Base-by-base conservation (phyloP, 2,329 filamentous ascomycete species). In the Apiospora rasikravindrae region DNA sequence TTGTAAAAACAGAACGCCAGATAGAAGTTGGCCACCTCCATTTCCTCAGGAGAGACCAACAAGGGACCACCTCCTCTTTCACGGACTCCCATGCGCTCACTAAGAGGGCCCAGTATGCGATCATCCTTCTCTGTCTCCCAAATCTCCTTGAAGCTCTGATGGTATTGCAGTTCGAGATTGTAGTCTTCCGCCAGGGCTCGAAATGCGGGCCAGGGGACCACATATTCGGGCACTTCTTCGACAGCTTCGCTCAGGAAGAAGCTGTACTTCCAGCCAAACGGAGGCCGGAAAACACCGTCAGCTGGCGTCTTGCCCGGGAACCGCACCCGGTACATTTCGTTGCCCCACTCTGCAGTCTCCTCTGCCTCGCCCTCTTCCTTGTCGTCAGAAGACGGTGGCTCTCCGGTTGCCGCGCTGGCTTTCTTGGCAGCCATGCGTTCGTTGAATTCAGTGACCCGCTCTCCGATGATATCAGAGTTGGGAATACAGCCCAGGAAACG, bases 131-230 rank as follows among this genome's bases (percentile, higher is more conserved):
- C 95, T 29, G 94, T 89, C 74, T 94, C 91, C 94, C 96, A 98
- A 42, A 99, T 93, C 76, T 98, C 95, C 53, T 90, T 85, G 81
- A 99, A 99, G 0, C 92, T 89, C 82, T 96, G 96, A 78, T 97
- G 93, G 80, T 98, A 99, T 83, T 98, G 93, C 77, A 98, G 84
- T 82, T 99, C 96, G 8, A 99, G 89, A 77, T 98, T 98, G 86
- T 96, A 99, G 80, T 98, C 95, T 80, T 98, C 95, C 24, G 96
- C 96, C 77, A 98, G 86, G 37, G 94, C 95, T 83, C 96, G 94
- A 85, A 99, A 98, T 0, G 95, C 95, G 81, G 98, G 95, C 96
- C 96, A 99, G 0, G 96, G 96, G 1, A 99, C 96, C 1, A 99
- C 96, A 80, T 98, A 99, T 84, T 99, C 96, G 2, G 96, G 96